These are phyloP conservation scores for Claviceps sorghi DNA, from an alignment of 2,329 filamentous ascomycete genomes.

Conservation along the genomic window DNA sequence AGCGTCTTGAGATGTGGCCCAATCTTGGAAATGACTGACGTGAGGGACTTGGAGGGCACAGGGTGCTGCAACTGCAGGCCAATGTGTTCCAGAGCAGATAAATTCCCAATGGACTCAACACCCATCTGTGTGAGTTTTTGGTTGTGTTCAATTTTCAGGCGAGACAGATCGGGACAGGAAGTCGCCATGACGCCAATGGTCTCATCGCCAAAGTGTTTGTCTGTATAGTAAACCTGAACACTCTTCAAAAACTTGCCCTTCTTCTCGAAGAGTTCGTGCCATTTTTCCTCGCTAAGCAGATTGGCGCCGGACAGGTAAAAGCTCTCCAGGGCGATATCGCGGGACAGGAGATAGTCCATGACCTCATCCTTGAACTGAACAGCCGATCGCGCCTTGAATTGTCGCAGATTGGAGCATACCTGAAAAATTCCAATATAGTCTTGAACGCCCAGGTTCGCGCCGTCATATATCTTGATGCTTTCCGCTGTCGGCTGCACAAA, in stretches of 20 bases:
- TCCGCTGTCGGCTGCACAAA: constrained; percentile 40
- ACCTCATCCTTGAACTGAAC: constrained; percentile 82
- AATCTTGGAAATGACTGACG: constrained; percentile 44
- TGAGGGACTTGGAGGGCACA: constrained; percentile 42
- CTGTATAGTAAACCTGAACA: constrained; percentile 70
- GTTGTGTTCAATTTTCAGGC: constrained; percentile 71
- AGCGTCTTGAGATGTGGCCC: constrained; percentile 60
- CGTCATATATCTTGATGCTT: constrained; percentile 42
- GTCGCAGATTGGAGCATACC: constrained; percentile 51
- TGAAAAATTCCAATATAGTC: constrained; percentile 75
- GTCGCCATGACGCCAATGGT: constrained; percentile 46
- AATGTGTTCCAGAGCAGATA: constrained; percentile 57
- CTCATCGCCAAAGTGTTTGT: constrained; percentile 65
- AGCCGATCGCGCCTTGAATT: constrained; percentile 66
- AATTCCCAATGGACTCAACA: constrained; percentile 46
- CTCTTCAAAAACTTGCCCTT: constrained; percentile 51
- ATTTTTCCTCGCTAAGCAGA: constrained; percentile 61
- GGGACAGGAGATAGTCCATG: constrained; percentile 65
- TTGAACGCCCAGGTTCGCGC: constrained; percentile 50
- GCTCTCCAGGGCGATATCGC: constrained; percentile 51
- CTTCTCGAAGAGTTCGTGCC: constrained; percentile 52
- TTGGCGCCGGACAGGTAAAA: constrained; percentile 77
- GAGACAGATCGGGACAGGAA: constrained; percentile 52
- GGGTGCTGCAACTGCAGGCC: constrained; percentile 51
- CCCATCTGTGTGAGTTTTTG: constrained; percentile 55